Evolutionary conservation across 2,329 filamentous ascomycete species (phyloP).

Genomic region (Aspergillus terreus): DNA sequence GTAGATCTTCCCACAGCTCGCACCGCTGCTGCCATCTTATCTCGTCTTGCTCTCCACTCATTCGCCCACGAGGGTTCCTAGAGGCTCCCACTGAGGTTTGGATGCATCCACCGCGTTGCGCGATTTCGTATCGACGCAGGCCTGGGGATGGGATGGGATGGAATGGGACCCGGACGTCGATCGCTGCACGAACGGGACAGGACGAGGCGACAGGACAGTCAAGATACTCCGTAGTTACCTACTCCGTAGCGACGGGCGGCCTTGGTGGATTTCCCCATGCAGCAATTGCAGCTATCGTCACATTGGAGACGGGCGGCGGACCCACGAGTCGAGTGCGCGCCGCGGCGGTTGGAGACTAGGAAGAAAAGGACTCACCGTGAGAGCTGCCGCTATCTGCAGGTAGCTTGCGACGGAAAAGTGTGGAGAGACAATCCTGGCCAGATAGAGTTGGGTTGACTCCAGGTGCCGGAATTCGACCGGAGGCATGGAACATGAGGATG

Average conservation of each 20-base stretch:
- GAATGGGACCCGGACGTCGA: neutral
- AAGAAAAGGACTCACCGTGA: conserved; percentile 8
- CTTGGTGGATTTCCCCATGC: too few species aligned
- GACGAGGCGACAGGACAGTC: neutral
- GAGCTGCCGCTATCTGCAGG: neutral
- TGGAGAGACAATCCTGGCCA: conserved; percentile 4
- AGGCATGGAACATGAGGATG: neutral
- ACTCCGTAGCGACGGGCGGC: too few species aligned
- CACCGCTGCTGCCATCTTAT: neutral
- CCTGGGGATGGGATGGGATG: neutral
- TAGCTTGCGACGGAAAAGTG: neutral
- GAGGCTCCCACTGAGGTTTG: neutral
- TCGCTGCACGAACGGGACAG: neutral
- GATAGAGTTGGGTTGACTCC: conserved; percentile 12
- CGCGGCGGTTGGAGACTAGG: neutral
- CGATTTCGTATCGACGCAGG: too few species aligned
- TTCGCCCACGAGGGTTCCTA: neutral
- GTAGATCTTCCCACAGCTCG: too few species aligned
- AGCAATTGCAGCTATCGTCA: too few species aligned
- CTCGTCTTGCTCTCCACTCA: neutral
- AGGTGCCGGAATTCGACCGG: neutral
- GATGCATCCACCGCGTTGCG: neutral
- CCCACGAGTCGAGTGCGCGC: neutral
- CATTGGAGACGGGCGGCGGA: neutral
- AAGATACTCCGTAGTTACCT: too few species aligned